Percentiles rank a stretch among this genome's conserved stretches.
phyloP scores from a whole-genome alignment of 192 early-diverging fungal species.

The Oehlia diaphana region DNA sequence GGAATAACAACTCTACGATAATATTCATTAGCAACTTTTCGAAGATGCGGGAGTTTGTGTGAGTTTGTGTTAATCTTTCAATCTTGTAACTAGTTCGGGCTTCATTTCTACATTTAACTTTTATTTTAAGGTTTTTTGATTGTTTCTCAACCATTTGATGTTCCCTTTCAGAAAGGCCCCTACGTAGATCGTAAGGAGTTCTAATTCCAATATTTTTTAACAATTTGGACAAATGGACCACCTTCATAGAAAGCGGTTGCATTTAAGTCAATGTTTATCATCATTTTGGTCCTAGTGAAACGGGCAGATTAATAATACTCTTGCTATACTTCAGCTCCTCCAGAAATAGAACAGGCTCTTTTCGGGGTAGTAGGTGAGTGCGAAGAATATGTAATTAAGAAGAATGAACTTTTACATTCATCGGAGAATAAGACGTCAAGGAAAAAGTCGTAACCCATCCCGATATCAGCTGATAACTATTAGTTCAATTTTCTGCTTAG shows the following conservation, averaged over 20 bases:
- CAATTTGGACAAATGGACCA: constrained; percentile 67
- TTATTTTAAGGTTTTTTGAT: constrained; percentile 56
- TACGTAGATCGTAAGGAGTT: constrained; percentile 42
- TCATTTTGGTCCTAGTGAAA: constrained; percentile 47
- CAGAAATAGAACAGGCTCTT: constrained; percentile 42
- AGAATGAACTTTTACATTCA: too few species aligned
- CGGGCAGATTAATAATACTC: constrained; percentile 88
- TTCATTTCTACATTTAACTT: constrained; percentile 59
- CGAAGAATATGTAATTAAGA: too few species aligned
- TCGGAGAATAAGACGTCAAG: too few species aligned
- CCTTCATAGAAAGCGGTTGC: constrained; percentile 66
- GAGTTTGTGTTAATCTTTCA: constrained; percentile 58
- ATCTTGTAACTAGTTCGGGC: constrained; percentile 55
- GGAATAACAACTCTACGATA: too few species aligned
- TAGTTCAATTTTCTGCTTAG: too few species aligned
- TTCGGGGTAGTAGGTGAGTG: constrained; percentile 51
- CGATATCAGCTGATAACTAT: too few species aligned
- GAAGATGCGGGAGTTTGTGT: constrained; percentile 61
- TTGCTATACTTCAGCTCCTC: constrained; percentile 90
- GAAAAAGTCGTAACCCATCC: too few species aligned
- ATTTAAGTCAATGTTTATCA: constrained; percentile 72
- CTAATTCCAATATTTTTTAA: constrained; percentile 67
- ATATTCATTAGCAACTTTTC: too few species aligned
- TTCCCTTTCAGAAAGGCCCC: constrained; percentile 42
- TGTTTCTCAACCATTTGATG: constrained; percentile 42